Evolutionary conservation across 768 basidiomycete genomes (phyloP), one percentile per base, ranked within the genome.

Genomic region (Leccinum barrowsii): DNA sequence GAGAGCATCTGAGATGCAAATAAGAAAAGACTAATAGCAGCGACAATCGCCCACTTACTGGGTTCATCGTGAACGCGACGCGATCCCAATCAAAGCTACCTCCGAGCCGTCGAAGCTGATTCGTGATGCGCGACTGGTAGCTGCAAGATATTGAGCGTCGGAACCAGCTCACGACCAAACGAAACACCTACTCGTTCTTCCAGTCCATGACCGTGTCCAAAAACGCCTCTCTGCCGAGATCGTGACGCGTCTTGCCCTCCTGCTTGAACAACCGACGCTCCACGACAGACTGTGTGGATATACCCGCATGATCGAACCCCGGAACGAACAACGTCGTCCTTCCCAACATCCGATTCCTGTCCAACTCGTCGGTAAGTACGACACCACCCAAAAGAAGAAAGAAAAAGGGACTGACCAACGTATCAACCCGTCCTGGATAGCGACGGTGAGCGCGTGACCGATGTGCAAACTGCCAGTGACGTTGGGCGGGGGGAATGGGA

Each of bases 301-400:
- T 98, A 57, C 96, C 95, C 0, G 97, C 97, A 67, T 99, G 97
- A 74, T 99, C 97, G 68, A 95, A 99, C 15, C 97, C 97, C 0
- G 97, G 97, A 2, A 87, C 83, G 68, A 89, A 98, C 1, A 98
- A 78, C 0, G 90, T 89, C 10, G 92, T 92, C 75, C 87, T 91
- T 2, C 96, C 96, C 42, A 89, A 76, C 97, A 98, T 99, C 34
- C 96, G 92, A 72, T 94, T 93, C 93, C 92, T 94, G 56, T 17
- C 15, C 26, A 26, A 40, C 37, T 40, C 17, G 37, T 19, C 3
- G 6, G 42, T 34, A 17, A 32, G 46, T 55, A 11, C 7, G 53
- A 50, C 8, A 35, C 35, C 35, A 35, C 6, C 35, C 3, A 34
- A 13, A 35, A 7, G 12, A 15, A 35, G 22, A 54, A 8, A 40